These are phyloP conservation scores for Sphaerulina populicola DNA, from an alignment of 2,329 filamentous ascomycete genomes.

Conservation along the genomic window DNA sequence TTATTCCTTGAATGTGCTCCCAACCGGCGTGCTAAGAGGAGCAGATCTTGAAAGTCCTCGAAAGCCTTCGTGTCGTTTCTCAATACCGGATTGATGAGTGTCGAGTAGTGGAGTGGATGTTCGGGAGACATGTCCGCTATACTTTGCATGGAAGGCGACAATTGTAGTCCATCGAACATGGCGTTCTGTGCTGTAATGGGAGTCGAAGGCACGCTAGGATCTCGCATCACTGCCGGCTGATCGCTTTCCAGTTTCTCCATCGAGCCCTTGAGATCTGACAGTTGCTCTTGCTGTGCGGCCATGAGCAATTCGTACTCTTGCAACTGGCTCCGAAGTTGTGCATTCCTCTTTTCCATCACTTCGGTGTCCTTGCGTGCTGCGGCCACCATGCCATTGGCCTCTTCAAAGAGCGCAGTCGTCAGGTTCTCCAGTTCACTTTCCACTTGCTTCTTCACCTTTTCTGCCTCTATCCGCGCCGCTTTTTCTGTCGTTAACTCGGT, in stretches of 20 bases:
- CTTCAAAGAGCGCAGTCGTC: conserved; percentile 89
- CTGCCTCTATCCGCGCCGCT: conserved; percentile 36
- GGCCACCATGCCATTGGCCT: conserved; percentile 97
- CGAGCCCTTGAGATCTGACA: conserved; percentile 81
- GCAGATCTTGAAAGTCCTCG: conserved; percentile 73
- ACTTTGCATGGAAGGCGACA: conserved; percentile 43
- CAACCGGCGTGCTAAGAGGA: conserved; percentile 52
- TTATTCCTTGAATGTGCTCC: conserved; percentile 58
- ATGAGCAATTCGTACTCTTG: conserved; percentile 79
- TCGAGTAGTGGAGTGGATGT: conserved; percentile 64
- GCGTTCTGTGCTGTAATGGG: conserved; percentile 56
- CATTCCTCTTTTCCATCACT: conserved; percentile 65
- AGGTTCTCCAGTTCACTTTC: conserved; percentile 86
- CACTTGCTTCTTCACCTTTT: conserved; percentile 71
- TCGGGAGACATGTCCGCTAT: conserved; percentile 51
- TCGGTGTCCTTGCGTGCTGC: conserved; percentile 79
- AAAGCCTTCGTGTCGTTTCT: conserved; percentile 73
- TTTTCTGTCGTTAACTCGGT: conserved; percentile 39
- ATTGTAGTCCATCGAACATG: conserved; percentile 53
- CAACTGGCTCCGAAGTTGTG: conserved; percentile 76
- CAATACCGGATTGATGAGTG: conserved; percentile 74
- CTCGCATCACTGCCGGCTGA: conserved; percentile 58
- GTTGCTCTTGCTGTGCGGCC: conserved; percentile 83
- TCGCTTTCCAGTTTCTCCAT: conserved; percentile 76
- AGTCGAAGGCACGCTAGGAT: conserved; percentile 66